Conservation (phyloP, 73 alveolate genomes). For the Paramecium bursaria region DNA sequence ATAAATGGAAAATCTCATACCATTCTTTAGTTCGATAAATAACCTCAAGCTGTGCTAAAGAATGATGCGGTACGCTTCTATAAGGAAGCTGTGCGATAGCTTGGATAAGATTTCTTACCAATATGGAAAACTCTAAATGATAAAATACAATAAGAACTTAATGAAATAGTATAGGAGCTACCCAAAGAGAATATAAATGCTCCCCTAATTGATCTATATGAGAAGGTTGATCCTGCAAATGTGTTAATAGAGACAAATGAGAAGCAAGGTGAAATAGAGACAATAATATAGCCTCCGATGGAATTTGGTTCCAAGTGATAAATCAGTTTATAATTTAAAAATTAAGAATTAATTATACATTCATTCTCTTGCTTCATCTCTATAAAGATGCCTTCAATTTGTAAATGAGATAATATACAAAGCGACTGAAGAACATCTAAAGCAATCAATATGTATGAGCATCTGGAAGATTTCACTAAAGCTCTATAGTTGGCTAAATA, state of each 20-base stretch:
- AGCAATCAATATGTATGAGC: conserved; percentile 99
- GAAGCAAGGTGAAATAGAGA: too few relatives aligned
- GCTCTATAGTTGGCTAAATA: conserved; percentile 99
- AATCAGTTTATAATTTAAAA: too few relatives aligned
- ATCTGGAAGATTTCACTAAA: conserved; percentile 97
- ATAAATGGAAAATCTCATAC: conserved; percentile 35
- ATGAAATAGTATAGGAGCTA: background rate
- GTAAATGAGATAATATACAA: conserved; percentile 94
- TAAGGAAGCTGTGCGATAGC: conserved; percentile 16
- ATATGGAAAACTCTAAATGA: conserved; percentile 4
- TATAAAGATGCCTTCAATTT: conserved; percentile 95
- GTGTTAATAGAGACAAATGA: too few relatives aligned
- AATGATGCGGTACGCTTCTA: conserved; percentile 5
- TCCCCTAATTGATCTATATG: background rate
- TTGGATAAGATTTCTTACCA: conserved; percentile 16
- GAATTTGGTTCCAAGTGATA: too few relatives aligned
- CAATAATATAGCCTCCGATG: too few relatives aligned
- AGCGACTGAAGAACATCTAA: conserved; percentile 99
- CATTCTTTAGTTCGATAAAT: background rate
- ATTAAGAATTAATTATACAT: too few relatives aligned
- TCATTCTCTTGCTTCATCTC: too few relatives aligned
- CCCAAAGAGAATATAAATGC: background rate
- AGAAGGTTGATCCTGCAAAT: conserved; percentile 23
- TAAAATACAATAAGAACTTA: conserved; percentile 15
- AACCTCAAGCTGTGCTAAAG: background rate